Evolutionary conservation across 441 rosid species (phyloP).

Genomic region (Brassica hybrid): DNA sequence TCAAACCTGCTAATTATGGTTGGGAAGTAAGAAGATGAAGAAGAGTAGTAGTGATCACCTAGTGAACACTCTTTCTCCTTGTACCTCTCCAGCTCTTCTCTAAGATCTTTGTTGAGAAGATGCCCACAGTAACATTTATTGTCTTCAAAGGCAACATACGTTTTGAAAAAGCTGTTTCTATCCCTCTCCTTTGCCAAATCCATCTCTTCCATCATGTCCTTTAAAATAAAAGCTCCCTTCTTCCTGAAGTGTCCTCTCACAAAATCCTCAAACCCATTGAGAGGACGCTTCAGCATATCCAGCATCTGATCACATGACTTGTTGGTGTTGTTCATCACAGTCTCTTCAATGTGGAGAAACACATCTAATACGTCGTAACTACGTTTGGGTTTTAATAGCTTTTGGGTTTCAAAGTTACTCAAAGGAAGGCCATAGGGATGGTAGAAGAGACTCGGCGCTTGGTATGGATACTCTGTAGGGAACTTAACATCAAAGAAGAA

Average conservation of each 20-base stretch:
- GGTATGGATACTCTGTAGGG: conserved; percentile 28
- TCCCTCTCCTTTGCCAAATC: conserved; percentile 34
- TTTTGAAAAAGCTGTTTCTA: conserved; percentile 30
- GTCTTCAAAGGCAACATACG: conserved; percentile 36
- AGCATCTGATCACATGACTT: conserved; percentile 35
- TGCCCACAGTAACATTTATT: conserved; percentile 33
- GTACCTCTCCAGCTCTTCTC: conserved; percentile 17
- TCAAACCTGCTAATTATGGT: conserved; percentile 14
- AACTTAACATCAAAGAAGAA: conserved; percentile 38
- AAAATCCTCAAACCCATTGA: conserved; percentile 34
- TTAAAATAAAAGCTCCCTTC: conserved; percentile 32
- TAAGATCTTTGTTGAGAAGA: conserved; percentile 34
- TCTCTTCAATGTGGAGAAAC: conserved; percentile 38
- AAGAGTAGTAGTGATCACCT: conserved; percentile 2
- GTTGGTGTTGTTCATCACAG: conserved; percentile 24
- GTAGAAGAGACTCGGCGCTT: conserved; percentile 32
- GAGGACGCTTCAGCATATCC: conserved; percentile 29
- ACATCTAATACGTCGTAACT: conserved; percentile 30
- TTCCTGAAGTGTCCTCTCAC: conserved; percentile 34
- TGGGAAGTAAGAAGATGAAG: conserved; percentile 23
- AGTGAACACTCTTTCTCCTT: conserved; percentile 23
- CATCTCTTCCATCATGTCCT: conserved; percentile 24
- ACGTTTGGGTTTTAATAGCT: neutral
- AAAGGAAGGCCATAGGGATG: conserved; percentile 32
- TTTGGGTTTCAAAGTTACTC: neutral